Evolutionary conservation across 2,329 filamentous ascomycete genomes (phyloP).

Genomic region (Exophiala calicioides): DNA sequence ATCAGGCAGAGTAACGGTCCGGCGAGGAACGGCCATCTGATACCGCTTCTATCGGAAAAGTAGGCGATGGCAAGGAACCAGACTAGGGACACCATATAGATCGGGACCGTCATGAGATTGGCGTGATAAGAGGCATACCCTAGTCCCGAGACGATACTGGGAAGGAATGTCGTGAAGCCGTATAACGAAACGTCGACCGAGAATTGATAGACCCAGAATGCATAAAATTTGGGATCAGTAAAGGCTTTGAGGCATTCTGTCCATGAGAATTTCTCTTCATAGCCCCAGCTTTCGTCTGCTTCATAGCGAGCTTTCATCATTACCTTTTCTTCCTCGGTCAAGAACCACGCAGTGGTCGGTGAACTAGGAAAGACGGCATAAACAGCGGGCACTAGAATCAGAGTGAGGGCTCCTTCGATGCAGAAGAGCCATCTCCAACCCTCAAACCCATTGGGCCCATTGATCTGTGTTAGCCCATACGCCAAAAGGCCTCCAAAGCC

Average conservation of each 20-base stretch:
- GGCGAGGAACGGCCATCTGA: conserved; percentile 32
- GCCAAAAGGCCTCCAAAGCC: conserved; percentile 55
- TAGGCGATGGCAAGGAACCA: conserved; percentile 33
- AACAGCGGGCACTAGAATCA: conserved; percentile 42
- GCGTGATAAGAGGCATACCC: conserved; percentile 42
- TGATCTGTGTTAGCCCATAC: conserved; percentile 53
- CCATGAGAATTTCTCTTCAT: conserved; percentile 36
- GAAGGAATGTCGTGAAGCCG: conserved; percentile 39
- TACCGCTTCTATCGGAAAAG: conserved; percentile 32
- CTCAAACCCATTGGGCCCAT: conserved; percentile 47
- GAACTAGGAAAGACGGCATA: conserved; percentile 49
- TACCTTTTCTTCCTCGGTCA: conserved; percentile 41
- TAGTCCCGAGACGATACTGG: conserved; percentile 43
- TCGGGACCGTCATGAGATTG: conserved; percentile 43
- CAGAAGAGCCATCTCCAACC: conserved; percentile 57
- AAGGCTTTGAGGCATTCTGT: conserved; percentile 43
- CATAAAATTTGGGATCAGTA: conserved; percentile 36
- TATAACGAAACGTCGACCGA: conserved; percentile 45
- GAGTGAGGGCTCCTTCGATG: conserved; percentile 52
- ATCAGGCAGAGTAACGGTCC: conserved; percentile 32
- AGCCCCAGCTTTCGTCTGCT: conserved; percentile 29
- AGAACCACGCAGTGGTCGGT: conserved; percentile 44
- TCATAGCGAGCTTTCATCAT: conserved; percentile 41
- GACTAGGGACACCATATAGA: conserved; percentile 35
- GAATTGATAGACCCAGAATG: conserved; percentile 39